Evolutionary conservation across 805 yeast species (phyloP), one percentile per base, ranked within the genome.

Genomic region (Wickerhamiella brachini): DNA sequence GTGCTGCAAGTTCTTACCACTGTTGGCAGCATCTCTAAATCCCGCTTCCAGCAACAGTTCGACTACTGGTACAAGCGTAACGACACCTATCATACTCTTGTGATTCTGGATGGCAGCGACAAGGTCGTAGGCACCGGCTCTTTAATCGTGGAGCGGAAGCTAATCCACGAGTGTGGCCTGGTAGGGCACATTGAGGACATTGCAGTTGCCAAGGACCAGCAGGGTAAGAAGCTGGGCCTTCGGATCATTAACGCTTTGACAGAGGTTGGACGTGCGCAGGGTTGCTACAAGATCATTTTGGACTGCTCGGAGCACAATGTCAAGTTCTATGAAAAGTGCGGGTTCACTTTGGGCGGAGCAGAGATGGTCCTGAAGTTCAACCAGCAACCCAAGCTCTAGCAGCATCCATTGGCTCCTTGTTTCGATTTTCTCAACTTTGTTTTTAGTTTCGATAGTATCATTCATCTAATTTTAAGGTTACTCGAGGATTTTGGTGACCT

Each of bases 141-240:
- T 64, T 68, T 90, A 13, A 60, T 93, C 10, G 71, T 93, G 7
- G 98, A 90, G 65, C 75, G 74, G 48, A 90, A 90, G 65, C 63
- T 68, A 55, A 87, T 93, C 55, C 98, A 90, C 67, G 77, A 71
- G 41, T 80, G 93, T 64, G 94, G 95, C 0, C 66, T 74, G 49
- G 94, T 86, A 4, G 97, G 97, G 1, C 97, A 90, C 68, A 83
- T 90, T 56, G 98, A 90, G 62, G 98, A 90, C 64, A 90, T 90
- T 54, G 83, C 97, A 0, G 95, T 90, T 3, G 73, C 79, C 18
- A 63, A 65, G 29, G 68, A 73, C 18, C 85, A 85, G 63, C 97
- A 89, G 62, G 98, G 98, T 6, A 80, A 82, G 62, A 78, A 78
- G 58, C 69, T 90, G 46, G 98, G 98, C 0, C 70, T 73, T 57